Base-by-base conservation (phyloP, 2,329 filamentous ascomycete genomes). In the Aspergillus novofumigatus region DNA sequence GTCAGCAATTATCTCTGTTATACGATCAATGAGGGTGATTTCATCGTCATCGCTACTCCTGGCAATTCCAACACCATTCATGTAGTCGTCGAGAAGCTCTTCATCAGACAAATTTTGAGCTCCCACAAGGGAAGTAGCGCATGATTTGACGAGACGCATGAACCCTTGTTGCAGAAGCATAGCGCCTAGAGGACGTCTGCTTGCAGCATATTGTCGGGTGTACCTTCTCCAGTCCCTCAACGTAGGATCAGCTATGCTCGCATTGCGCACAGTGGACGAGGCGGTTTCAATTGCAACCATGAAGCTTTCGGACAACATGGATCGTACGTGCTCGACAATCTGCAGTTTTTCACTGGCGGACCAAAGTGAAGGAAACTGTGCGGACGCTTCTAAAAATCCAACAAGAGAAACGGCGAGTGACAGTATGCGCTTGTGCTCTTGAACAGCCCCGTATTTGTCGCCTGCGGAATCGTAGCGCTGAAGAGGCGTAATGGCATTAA, bases 141-240 rank as follows among this genome's bases (percentile, higher is more conserved):
- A 88, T 1, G 91, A 86, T 35, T 92, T 87, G 11, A 97, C 81
- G 32, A 97, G 83, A 73, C 86, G 87, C 81, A 95, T 91, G 70
- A 96, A 95, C 61, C 88, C 92, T 67, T 91, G 86, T 71, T 96
- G 92, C 23, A 99, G 76, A 5, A 97, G 82, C 88, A 97, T 94
- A 11, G 92, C 91, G 9, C 94, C 92, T 47, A 99, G 77, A 0
- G 95, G 93, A 21, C 91, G 85, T 9, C 90, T 90, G 57, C 85
- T 82, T 17, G 86, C 83, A 28, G 90, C 86, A 75, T 97, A 99
- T 59, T 92, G 89, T 48, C 88, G 89, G 56, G 91, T 78, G 73
- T 91, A 91, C 62, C 88, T 86, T 75, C 90, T 95, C 94, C 94
- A 99, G 63, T 96, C 90, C 67, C 86, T 89, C 21, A 90, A 79